Evolutionary conservation across 1,139 yeast genomes (phyloP).

Genomic region (Geotrichum armillariae): DNA sequence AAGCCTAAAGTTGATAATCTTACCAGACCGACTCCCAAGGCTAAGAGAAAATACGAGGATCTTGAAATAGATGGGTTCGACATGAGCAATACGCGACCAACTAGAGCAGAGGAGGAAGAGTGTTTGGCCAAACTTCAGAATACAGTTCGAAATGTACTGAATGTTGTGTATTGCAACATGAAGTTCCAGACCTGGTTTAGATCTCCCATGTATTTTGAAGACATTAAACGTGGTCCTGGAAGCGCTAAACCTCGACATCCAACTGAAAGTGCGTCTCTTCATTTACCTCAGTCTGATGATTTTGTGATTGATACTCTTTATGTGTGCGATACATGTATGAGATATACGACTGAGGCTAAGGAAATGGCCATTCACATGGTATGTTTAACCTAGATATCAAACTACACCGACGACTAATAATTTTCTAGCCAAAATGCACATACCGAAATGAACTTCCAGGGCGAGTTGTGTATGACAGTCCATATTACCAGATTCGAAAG

Average conservation of each 20-base stretch:
- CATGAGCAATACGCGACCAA: slow-evolving; percentile 5
- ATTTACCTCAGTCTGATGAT: slow-evolving; percentile 12
- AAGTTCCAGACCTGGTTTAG: slow-evolving; percentile 85
- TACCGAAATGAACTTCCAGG: slow-evolving; percentile 57
- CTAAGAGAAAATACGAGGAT: slow-evolving; percentile 13
- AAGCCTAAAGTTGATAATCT: too few relatives aligned
- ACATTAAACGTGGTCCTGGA: slow-evolving; percentile 26
- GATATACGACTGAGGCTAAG: slow-evolving; percentile 55
- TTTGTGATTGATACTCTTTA: slow-evolving; percentile 54
- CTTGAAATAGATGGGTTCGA: slow-evolving; percentile 19
- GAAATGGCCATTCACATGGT: slow-evolving; percentile 35
- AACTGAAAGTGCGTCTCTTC: slow-evolving; percentile 21
- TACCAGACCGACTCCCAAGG: neutral
- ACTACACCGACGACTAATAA: slow-evolving; percentile 12
- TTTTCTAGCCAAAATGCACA: slow-evolving; percentile 45
- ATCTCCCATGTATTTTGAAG: slow-evolving; percentile 67
- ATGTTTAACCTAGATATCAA: too few relatives aligned
- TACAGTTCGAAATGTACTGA: slow-evolving; percentile 14
- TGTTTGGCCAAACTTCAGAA: slow-evolving; percentile 14
- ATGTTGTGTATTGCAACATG: slow-evolving; percentile 63
- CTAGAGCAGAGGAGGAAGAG: slow-evolving; percentile 17
- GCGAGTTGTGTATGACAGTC: slow-evolving; percentile 63
- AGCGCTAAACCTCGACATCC: slow-evolving; percentile 21
- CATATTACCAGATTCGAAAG: slow-evolving; percentile 55
- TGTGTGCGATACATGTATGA: slow-evolving; percentile 84